A percentile compares a stretch with the other conserved stretches of the same genome.
phyloP scores from a whole-genome alignment of 2,329 filamentous ascomycete genomes.

The Scytalidium sp. region DNA sequence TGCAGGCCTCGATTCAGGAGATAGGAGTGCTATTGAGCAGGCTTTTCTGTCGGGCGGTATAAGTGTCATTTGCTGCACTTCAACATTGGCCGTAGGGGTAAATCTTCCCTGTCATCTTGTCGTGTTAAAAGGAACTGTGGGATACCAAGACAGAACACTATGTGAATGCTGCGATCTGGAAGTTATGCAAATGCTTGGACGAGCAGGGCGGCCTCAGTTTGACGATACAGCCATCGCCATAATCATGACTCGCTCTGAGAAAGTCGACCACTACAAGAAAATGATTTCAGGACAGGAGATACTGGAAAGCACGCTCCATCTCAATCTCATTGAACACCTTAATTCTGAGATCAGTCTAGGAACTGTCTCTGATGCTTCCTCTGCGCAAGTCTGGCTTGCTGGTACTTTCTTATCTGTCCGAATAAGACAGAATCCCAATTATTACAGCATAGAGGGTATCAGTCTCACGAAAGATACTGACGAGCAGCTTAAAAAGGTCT shows the following conservation, averaged over 20 bases:
- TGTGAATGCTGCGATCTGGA: slow-evolving; percentile 80
- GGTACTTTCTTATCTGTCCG: slow-evolving; percentile 79
- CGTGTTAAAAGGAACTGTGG: slow-evolving; percentile 75
- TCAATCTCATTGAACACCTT: slow-evolving; percentile 77
- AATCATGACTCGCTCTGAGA: slow-evolving; percentile 71
- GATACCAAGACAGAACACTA: slow-evolving; percentile 57
- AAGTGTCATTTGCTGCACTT: slow-evolving; percentile 81
- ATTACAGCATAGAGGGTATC: slow-evolving; percentile 65
- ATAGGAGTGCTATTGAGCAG: slow-evolving; percentile 64
- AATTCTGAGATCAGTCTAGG: slow-evolving; percentile 81
- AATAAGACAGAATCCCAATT: slow-evolving; percentile 64
- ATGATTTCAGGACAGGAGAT: slow-evolving; percentile 71
- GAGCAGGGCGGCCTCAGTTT: slow-evolving; percentile 80
- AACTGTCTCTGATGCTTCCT: slow-evolving; percentile 61
- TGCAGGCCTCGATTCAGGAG: slow-evolving; percentile 64
- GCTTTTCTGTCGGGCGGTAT: slow-evolving; percentile 70
- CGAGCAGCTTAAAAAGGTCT: slow-evolving; percentile 66
- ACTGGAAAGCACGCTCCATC: slow-evolving; percentile 75
- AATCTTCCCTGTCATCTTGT: slow-evolving; percentile 83
- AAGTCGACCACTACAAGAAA: slow-evolving; percentile 64
- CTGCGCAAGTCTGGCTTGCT: slow-evolving; percentile 70
- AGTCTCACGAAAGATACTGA: slow-evolving; percentile 50
- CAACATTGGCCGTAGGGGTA: slow-evolving; percentile 78
- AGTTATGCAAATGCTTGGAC: slow-evolving; percentile 87
- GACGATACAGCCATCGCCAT: slow-evolving; percentile 73